A percentile compares a stretch with the other conserved stretches of the same genome.
Evolutionary conservation across 495 filamentous ascomycete species (phyloP).

Genomic region (Rhizodiscina lignyota): DNA sequence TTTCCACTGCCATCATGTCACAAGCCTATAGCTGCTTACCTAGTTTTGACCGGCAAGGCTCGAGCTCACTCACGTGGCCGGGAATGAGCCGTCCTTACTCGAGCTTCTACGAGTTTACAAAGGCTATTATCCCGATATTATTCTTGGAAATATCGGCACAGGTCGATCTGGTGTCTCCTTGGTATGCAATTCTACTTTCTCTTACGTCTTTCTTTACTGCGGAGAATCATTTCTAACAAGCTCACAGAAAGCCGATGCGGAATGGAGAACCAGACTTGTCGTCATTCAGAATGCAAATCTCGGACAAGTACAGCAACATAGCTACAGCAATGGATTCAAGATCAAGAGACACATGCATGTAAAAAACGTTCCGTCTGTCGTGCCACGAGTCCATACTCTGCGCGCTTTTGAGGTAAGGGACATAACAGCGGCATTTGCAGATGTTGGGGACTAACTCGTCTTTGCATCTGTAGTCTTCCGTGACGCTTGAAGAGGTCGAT

Average conservation of each 20-base stretch:
- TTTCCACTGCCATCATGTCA: slow-evolving; percentile 8
- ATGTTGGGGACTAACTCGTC: too few species aligned
- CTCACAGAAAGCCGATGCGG: slow-evolving; percentile 49
- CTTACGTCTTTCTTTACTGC: too few species aligned
- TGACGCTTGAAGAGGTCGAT: slow-evolving; percentile 68
- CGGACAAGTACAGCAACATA: too few species aligned
- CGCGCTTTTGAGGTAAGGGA: slow-evolving; percentile 48
- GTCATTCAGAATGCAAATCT: slow-evolving; percentile 44
- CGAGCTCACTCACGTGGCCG: slow-evolving; percentile 39
- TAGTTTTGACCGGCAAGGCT: slow-evolving; percentile 26
- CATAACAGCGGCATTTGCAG: too few species aligned
- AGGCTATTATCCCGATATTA: slow-evolving; percentile 79
- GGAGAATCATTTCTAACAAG: slow-evolving; percentile 3
- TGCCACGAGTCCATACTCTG: slow-evolving; percentile 62
- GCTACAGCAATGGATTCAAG: slow-evolving; percentile 30
- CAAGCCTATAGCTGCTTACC: not conserved
- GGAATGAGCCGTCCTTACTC: slow-evolving; percentile 57
- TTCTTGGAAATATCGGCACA: slow-evolving; percentile 44
- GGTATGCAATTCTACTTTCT: too few species aligned
- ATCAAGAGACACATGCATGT: slow-evolving; percentile 31
- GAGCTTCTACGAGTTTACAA: slow-evolving; percentile 75
- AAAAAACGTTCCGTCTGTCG: slow-evolving; percentile 24
- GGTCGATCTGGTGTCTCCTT: slow-evolving; percentile 1
- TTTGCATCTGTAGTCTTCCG: slow-evolving; percentile 33
- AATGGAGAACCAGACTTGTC: slow-evolving; percentile 57